Evolutionary conservation across 2,329 filamentous ascomycete genomes (phyloP).

Genomic region (Colletotrichum costaricense): DNA sequence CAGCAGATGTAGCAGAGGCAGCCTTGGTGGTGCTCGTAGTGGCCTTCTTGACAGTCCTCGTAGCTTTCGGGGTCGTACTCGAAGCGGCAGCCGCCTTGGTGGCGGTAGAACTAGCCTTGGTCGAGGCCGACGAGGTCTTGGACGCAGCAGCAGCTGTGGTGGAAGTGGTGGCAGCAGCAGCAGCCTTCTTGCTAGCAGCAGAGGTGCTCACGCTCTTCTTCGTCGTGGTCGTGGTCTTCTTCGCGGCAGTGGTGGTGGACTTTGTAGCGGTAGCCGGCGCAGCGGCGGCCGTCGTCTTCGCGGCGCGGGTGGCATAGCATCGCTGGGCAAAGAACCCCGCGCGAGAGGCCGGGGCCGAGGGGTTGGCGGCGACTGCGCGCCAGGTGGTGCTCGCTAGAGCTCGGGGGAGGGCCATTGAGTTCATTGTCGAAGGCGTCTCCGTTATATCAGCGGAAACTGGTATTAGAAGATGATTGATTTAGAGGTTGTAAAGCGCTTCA

Average conservation of each 20-base stretch:
- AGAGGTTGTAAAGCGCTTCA: background rate
- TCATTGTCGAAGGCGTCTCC: background rate
- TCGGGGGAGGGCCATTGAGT: constrained; percentile 23
- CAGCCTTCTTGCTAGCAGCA: constrained; percentile 17
- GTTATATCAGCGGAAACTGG: no score
- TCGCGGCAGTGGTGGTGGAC: constrained; percentile 1
- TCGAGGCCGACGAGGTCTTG: constrained; percentile 2
- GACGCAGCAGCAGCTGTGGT: background rate
- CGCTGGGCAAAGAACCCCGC: constrained; percentile 18
- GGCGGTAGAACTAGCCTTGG: background rate
- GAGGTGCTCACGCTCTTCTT: constrained; percentile 31
- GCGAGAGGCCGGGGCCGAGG: background rate
- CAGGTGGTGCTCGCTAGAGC: constrained; percentile 15
- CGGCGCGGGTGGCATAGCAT: constrained; percentile 31
- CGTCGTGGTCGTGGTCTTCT: constrained; percentile 11
- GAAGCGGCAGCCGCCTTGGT: background rate
- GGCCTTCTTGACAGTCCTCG: constrained; percentile 19
- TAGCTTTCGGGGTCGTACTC: background rate
- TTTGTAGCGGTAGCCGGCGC: constrained; percentile 1
- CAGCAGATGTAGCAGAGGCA: background rate
- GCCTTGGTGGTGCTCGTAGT: background rate
- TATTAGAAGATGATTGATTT: background rate
- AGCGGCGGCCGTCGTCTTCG: constrained; percentile 6
- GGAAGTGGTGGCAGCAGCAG: background rate
- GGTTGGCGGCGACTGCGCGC: background rate